Conservation (phyloP, 1,284 basidiomycete genomes). For the Coniferiporia weirii region DNA sequence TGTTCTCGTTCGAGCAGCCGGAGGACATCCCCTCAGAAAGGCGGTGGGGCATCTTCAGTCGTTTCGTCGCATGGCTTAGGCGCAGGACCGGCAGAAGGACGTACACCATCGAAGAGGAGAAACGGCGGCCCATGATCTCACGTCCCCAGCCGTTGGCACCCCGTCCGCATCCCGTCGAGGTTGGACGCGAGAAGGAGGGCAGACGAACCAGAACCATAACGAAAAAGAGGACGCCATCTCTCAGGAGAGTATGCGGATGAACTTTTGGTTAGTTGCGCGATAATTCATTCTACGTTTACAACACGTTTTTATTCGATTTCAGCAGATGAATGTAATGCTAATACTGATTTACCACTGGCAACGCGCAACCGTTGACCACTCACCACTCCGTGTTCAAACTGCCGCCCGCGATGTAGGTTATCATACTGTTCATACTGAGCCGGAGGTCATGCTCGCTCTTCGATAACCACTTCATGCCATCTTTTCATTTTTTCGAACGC, state of each 20-base stretch:
- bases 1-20: conserved; percentile 18
- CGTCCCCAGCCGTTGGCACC: conserved; percentile 13
- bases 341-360: not conserved
- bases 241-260: conserved; percentile 5
- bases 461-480: not conserved
- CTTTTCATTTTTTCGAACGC: not conserved
- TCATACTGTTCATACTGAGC: not conserved
- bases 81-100: conserved; percentile 5
- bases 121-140: conserved; percentile 13
- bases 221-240: not conserved
- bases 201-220: not conserved
- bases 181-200: not conserved
- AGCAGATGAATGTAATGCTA: not conserved
- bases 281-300: not conserved
- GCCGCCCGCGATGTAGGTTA: not conserved
- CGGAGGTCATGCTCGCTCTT: not conserved
- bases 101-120: conserved; percentile 16
- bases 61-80: conserved; percentile 16
- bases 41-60: conserved; percentile 16
- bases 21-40: conserved; percentile 15
- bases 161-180: conserved; percentile 1
- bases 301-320: not conserved
- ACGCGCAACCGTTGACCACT: not conserved
- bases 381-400: not conserved
- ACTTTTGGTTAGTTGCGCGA: not conserved